Percentiles rank a stretch among this genome's conserved stretches.
Conservation (phyloP, 352 stramenopile species). For the Globisporangium nagaii region DNA sequence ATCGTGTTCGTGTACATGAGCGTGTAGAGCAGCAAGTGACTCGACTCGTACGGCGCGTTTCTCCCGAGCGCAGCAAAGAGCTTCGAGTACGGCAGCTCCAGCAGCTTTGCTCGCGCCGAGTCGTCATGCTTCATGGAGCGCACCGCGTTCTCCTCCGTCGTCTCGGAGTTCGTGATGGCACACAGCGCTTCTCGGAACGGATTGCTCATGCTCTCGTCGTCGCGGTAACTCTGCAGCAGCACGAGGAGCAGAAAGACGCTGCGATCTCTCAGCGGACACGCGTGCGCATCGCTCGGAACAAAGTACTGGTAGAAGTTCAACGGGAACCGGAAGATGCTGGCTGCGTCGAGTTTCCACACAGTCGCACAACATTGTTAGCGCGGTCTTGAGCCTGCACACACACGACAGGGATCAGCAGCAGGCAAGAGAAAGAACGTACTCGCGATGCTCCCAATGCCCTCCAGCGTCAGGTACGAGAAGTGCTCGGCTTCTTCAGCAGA, state of each 20-base stretch:
- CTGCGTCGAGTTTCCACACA: slow-evolving; percentile 22
- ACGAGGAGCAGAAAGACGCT: slow-evolving; percentile 63
- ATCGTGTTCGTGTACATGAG: slow-evolving; percentile 59
- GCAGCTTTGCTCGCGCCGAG: slow-evolving; percentile 12
- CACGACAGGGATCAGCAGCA: background rate
- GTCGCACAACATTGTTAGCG: no score
- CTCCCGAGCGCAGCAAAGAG: slow-evolving; percentile 47
- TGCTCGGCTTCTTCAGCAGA: slow-evolving; percentile 39
- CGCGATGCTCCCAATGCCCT: slow-evolving; percentile 56
- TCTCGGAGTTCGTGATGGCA: slow-evolving; percentile 29
- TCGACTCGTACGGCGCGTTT: slow-evolving; percentile 57
- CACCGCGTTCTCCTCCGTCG: slow-evolving; percentile 7
- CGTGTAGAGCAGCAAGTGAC: slow-evolving; percentile 71
- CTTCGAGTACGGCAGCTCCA: slow-evolving; percentile 41
- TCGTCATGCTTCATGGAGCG: slow-evolving; percentile 22
- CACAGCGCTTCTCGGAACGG: slow-evolving; percentile 56
- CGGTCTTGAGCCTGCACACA: no score
- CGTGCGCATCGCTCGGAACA: slow-evolving; percentile 37
- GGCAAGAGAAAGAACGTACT: slow-evolving; percentile 24
- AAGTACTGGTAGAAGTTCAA: slow-evolving; percentile 69
- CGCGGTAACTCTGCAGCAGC: slow-evolving; percentile 62
- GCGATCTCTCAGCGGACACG: slow-evolving; percentile 59
- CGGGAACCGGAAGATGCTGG: slow-evolving; percentile 59
- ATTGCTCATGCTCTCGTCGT: slow-evolving; percentile 41
- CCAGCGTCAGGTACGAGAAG: slow-evolving; percentile 66